Percentiles rank a stretch among this genome's conserved stretches.
Evolutionary conservation across 2,329 filamentous ascomycete species (phyloP).

Genomic region (Endothia cerciana): DNA sequence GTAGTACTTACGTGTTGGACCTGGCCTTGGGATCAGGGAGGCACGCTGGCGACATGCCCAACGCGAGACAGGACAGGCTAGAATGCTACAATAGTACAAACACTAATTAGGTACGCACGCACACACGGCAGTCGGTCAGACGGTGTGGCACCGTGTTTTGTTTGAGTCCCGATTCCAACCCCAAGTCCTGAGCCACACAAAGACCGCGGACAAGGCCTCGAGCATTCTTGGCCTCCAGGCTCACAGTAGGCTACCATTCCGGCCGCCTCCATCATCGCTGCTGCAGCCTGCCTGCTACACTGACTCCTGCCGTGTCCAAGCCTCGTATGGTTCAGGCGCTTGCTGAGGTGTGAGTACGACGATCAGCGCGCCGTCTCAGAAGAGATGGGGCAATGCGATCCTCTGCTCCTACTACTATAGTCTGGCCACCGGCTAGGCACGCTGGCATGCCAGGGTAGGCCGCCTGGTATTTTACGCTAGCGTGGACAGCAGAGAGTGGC

Average conservation of each 20-base stretch:
- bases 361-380: conserved; percentile 4
- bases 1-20: neutral
- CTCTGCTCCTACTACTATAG: neutral
- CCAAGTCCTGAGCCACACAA: conserved; percentile 17
- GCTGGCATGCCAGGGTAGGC: neutral
- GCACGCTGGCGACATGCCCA: conserved; percentile 1
- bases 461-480: neutral
- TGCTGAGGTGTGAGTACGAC: neutral
- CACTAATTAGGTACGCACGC: neutral
- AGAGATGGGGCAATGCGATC: neutral
- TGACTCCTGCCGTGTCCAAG: conserved; percentile 2
- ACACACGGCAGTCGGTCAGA: conserved; percentile 9
- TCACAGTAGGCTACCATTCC: neutral
- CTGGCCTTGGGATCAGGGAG: neutral
- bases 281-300: neutral
- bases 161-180: conserved; percentile 22
- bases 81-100: neutral
- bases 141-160: conserved; percentile 22
- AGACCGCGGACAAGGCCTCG: neutral
- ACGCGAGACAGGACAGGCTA: conserved; percentile 1
- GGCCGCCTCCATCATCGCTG: neutral
- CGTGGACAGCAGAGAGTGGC: neutral
- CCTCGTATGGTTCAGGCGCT: conserved; percentile 1
- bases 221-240: neutral
- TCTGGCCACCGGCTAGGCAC: too few species aligned